Evolutionary conservation across 2,329 filamentous ascomycete genomes (phyloP).

Genomic region (Colletotrichum siamense): DNA sequence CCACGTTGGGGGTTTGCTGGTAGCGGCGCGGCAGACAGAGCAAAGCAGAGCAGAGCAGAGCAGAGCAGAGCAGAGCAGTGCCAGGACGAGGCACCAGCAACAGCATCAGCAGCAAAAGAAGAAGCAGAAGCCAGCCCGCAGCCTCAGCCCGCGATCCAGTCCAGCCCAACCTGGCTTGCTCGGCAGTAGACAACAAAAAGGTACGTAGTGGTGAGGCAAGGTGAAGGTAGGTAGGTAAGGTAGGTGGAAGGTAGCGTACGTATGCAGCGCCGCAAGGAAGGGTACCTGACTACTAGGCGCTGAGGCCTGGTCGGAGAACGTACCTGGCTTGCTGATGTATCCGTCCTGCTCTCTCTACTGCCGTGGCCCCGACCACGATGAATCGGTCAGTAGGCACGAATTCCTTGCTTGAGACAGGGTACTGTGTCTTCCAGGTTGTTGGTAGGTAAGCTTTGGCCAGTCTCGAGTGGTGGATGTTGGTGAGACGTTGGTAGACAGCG

Average conservation of each 20-base stretch:
- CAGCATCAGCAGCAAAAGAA: background rate
- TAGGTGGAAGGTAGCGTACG: background rate
- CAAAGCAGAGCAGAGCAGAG: background rate
- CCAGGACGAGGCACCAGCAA: background rate
- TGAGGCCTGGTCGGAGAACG: background rate
- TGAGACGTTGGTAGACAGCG: background rate
- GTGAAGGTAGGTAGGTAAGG: background rate
- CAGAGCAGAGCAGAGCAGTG: background rate
- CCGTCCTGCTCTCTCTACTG: background rate
- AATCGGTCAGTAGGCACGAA: slow-evolving; percentile 6
- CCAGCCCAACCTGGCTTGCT: background rate
- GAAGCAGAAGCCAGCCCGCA: background rate
- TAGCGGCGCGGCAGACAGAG: background rate
- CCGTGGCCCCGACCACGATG: slow-evolving; percentile 8
- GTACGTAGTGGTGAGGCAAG: background rate
- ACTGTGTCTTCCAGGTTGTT: background rate
- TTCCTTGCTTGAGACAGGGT: background rate
- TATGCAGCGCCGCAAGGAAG: background rate
- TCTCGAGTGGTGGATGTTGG: background rate
- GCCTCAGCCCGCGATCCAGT: background rate
- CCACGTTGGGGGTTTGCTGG: slow-evolving; percentile 9
- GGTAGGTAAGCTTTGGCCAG: background rate
- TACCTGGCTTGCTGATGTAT: background rate
- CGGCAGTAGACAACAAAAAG: background rate
- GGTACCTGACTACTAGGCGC: background rate